A percentile compares a stretch with the other conserved stretches of the same genome.
These are phyloP conservation scores for Rhodamnia argentea DNA, from an alignment of 345 rosid species.

Conservation along the genomic window DNA sequence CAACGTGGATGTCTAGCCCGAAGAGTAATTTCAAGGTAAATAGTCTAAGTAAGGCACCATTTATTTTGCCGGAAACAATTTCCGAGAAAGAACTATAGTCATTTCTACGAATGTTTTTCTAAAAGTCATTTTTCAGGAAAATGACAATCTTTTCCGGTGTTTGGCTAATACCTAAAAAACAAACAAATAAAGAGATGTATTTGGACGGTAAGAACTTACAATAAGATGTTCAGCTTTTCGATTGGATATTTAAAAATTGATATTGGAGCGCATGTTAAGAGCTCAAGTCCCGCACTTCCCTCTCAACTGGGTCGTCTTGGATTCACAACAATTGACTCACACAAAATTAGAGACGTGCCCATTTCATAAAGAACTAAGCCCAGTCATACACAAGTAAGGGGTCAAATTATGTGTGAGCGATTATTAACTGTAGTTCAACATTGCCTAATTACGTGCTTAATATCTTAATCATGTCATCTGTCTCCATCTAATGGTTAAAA, in stretches of 20 bases:
- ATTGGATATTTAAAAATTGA: background rate
- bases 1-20: background rate
- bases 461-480: background rate
- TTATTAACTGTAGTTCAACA: background rate
- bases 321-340: background rate
- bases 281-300: background rate
- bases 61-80: too few relatives aligned
- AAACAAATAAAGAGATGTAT: background rate
- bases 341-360: background rate
- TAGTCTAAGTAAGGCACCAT: background rate
- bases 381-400: accelerated
- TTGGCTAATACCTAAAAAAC: too few relatives aligned
- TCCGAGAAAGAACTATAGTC: too few relatives aligned
- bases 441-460: background rate
- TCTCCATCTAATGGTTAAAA: background rate
- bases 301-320: background rate
- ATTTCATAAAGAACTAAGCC: background rate
- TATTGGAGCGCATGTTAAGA: background rate
- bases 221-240: background rate
- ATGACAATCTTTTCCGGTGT: too few relatives aligned
- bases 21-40: background rate
- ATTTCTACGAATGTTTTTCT: too few relatives aligned
- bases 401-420: background rate
- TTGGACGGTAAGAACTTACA: background rate
- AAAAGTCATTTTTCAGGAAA: too few relatives aligned